A percentile compares a stretch with the other conserved stretches of the same genome.
Conservation (phyloP, 2,329 filamentous ascomycete species). For the Berkeleyomyces basicola region DNA sequence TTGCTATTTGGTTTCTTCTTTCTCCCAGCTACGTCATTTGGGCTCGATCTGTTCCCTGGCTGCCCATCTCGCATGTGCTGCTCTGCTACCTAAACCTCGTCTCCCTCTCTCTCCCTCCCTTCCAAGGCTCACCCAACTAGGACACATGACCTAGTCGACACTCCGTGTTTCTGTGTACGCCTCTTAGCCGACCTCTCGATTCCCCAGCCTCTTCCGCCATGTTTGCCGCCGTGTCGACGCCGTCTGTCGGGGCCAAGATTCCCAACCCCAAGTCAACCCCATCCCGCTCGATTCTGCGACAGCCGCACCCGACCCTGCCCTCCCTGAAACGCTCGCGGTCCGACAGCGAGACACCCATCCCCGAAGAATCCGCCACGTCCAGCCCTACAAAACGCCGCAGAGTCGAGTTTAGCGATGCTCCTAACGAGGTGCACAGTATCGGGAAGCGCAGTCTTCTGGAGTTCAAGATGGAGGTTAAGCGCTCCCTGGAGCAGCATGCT, state of each 20-base stretch:
- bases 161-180: neutral
- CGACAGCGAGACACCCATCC: conserved; percentile 22
- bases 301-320: conserved; percentile 17
- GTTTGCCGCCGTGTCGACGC: conserved; percentile 4
- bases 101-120: neutral
- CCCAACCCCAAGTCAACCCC: conserved; percentile 22
- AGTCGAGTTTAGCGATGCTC: conserved; percentile 41
- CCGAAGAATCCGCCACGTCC: conserved; percentile 22
- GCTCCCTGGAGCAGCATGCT: conserved; percentile 39
- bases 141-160: neutral
- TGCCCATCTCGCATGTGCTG: neutral
- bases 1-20: neutral
- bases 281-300: conserved; percentile 37
- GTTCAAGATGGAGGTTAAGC: conserved; percentile 37
- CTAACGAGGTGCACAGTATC: conserved; percentile 40
- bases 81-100: neutral
- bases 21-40: neutral
- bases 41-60: neutral
- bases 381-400: conserved; percentile 37
- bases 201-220: neutral
- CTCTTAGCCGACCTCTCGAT: neutral
- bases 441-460: conserved; percentile 36
- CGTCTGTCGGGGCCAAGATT: neutral
- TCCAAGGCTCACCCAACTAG: neutral
- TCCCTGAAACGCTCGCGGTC: conserved; percentile 6